Base-by-base conservation (phyloP, 2,329 filamentous ascomycete genomes). In the Fusarium protoensiforme region DNA sequence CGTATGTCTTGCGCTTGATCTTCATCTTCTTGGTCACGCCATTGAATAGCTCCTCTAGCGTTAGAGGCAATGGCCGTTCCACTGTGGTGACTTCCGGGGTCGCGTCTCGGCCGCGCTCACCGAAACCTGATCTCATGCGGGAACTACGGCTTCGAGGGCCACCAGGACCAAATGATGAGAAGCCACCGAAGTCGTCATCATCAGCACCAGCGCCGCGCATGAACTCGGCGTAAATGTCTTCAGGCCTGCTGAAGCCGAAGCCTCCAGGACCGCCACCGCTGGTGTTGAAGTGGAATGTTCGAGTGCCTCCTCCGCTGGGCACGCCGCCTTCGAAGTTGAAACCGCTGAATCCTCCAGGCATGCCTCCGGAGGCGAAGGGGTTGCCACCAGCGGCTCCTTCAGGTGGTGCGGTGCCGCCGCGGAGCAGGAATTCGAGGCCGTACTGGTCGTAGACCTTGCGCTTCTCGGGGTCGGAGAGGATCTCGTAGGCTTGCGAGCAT, bases 11-110 rank as follows among this genome's bases (percentile, higher is more conserved):
- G 79, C 96, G 91, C 87, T 98, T 98, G 74, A 98, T 97, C 86
- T 96, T 97, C 89, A 99, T 94, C 88, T 97, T 98, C 90, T 99
- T 99, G 57, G 93, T 94, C 38, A 91, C 91, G 43, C 96, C 96
- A 29, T 89, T 92, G 85, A 91, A 98, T 70, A 98, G 84, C 79
- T 99, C 96, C 82, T 99, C 96, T 36, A 99, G 85, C 3, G 93
- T 91, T 24, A 99, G 86, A 4, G 92, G 90, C 71, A 99, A 83
- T 53, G 93, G 91, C 78, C 94, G 92, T 84, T 98, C 96, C 13
- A 98, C 92, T 1, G 97, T 95, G 0, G 95, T 95, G 20, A 97
- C 93, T 81, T 98, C 96, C 0, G 94, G 93, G 5, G 94, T 94
- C 7, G 80, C 68, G 38, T 82, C 80, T 53, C 80, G 78, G 10